Evolutionary conservation across 345 rosid genomes (phyloP), one percentile per base, ranked within the genome.

Genomic region (Pistacia atlantica): DNA sequence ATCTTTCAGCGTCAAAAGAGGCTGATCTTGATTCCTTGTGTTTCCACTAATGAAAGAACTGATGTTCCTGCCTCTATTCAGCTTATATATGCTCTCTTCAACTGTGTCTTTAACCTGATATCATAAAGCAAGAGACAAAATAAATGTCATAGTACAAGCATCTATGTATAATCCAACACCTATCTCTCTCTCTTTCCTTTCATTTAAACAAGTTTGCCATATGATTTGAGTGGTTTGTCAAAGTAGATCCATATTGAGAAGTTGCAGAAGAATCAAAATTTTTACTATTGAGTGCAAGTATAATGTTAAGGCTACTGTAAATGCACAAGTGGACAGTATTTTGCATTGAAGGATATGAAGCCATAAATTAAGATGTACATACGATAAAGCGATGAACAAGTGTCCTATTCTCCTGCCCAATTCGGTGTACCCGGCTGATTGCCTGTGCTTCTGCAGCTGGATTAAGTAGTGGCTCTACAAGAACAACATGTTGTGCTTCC

Each of bases 391-490:
- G 97, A 85, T 95, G 98, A 81, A 95, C 96, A 11, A 92, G 86
- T 4, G 99, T 95, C 76, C 78, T 81, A 28, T 85, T 86, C 56
- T 88, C 89, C 84, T 95, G 99, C 52, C 99, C 99, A 59, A 95
- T 90, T 61, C 98, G 89, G 79, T 95, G 99, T 35, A 95, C 93
- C 66, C 99, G 88, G 77, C 98, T 88, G 72, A 95, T 91, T 69
- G 99, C 98, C 85, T 95, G 99, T 60, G 99, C 95, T 82, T 95
- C 98, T 25, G 90, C 96, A 70, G 99, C 99, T 7, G 99, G 99
- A 84, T 93, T 93, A 72, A 95, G 89, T 69, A 95, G 85, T 14
- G 99, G 99, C 79, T 95, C 99, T 55, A 95, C 97, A 49, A 95
- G 91, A 79, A 95, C 83, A 73, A 95, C 99, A 80, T 93, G 99